Conservation (phyloP, 2,329 filamentous ascomycete species). For the Aspergillus floridensis region DNA sequence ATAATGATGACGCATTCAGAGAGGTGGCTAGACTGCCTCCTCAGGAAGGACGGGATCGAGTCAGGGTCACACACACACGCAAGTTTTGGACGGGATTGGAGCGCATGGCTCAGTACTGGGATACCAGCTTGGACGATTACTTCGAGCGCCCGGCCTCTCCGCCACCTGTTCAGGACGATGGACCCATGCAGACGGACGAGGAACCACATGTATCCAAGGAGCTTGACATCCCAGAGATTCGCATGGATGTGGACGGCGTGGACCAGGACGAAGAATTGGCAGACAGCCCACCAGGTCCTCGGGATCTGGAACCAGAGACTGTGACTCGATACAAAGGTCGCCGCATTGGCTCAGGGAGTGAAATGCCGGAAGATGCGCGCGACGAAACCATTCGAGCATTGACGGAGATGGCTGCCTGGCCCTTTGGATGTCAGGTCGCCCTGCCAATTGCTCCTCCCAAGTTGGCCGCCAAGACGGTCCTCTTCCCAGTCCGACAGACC, state of each 20-base stretch:
- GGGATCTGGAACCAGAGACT: constrained; percentile 9
- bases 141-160: constrained; percentile 39
- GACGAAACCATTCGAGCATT: constrained; percentile 56
- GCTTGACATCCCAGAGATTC: constrained; percentile 13
- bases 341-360: constrained; percentile 54
- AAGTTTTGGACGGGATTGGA: constrained; percentile 62
- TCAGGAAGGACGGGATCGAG: constrained; percentile 44
- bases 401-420: constrained; percentile 57
- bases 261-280: neutral
- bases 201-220: constrained; percentile 15
- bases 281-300: neutral
- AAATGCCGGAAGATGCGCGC: constrained; percentile 60
- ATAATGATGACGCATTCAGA: constrained; percentile 59
- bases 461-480: constrained; percentile 50
- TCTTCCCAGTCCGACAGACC: constrained; percentile 57
- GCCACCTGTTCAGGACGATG: constrained; percentile 13
- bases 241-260: constrained; percentile 27
- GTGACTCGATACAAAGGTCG: constrained; percentile 54
- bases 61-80: constrained; percentile 55
- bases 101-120: constrained; percentile 62
- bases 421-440: constrained; percentile 55
- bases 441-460: constrained; percentile 47
- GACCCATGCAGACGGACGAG: constrained; percentile 22
- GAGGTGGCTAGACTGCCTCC: constrained; percentile 51
- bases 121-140: constrained; percentile 58